phyloP scores from a whole-genome alignment of 192 early-diverging fungal species.

The Podochytrium sp. region DNA sequence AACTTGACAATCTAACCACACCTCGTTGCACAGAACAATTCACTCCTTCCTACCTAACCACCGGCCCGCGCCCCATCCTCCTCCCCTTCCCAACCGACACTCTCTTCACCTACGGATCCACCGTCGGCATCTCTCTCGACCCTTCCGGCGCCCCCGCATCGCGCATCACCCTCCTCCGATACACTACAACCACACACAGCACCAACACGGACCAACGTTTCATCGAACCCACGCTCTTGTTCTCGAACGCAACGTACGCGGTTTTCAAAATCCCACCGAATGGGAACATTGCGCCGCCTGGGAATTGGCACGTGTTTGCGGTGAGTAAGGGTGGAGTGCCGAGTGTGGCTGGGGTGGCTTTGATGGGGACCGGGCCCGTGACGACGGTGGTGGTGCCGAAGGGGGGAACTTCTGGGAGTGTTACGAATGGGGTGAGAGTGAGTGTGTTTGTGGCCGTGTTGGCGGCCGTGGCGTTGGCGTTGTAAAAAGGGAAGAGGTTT shows the following conservation, averaged over 20 bases:
- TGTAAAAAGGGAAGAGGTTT: no score
- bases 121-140: neutral
- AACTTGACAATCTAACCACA: no score
- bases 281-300: constrained; percentile 36
- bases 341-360: constrained; percentile 21
- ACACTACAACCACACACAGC: constrained; percentile 36
- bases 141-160: neutral
- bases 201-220: constrained; percentile 39
- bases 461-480: neutral
- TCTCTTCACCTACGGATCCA: constrained; percentile 2
- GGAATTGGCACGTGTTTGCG: constrained; percentile 53
- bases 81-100: neutral
- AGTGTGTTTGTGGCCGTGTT: neutral
- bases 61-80: neutral
- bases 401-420: neutral
- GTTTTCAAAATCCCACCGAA: constrained; percentile 38
- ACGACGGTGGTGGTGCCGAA: neutral
- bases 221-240: constrained; percentile 23
- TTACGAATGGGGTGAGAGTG: neutral
- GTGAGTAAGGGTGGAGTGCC: constrained; percentile 36
- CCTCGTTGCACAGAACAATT: neutral
- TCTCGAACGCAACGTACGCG: constrained; percentile 4
- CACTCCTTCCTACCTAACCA: neutral
- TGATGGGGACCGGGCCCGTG: constrained; percentile 13
- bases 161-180: constrained; percentile 28